Conservation (phyloP, 1,284 basidiomycete species). For the Ustanciosporium gigantosporum region DNA sequence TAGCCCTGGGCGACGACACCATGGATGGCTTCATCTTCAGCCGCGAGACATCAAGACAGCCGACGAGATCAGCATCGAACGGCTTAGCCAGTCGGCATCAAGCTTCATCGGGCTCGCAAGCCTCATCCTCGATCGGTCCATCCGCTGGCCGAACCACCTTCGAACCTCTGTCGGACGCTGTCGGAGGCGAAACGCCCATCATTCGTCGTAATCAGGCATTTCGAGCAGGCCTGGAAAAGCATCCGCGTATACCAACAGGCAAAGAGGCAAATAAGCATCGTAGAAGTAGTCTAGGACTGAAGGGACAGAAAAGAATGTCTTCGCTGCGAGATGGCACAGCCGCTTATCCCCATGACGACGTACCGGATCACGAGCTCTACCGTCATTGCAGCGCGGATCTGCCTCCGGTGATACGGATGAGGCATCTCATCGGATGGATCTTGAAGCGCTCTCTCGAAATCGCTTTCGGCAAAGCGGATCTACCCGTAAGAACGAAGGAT, state of each 20-base stretch:
- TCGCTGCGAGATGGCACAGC: conserved; percentile 43
- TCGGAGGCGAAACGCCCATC: conserved; percentile 42
- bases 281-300: conserved; percentile 48
- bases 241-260: conserved; percentile 27
- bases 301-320: conserved; percentile 44
- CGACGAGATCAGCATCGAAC: background rate
- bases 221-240: conserved; percentile 31
- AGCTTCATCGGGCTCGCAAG: background rate
- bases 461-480: conserved; percentile 29
- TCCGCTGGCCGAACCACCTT: conserved; percentile 20
- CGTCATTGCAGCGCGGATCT: conserved; percentile 48
- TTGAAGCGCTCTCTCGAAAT: conserved; percentile 46
- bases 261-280: conserved; percentile 23
- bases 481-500: conserved; percentile 12
- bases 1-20: conserved; percentile 25
- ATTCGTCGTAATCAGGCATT: conserved; percentile 37
- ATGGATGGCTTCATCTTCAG: conserved; percentile 44
- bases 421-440: conserved; percentile 45
- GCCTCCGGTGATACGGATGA: conserved; percentile 51
- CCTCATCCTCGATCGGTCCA: no score
- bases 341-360: conserved; percentile 52
- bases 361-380: conserved; percentile 51
- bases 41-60: conserved; percentile 11
- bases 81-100: background rate
- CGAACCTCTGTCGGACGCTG: conserved; percentile 37